These are phyloP conservation scores for Populus tomentosa DNA, from an alignment of 441 rosid genomes.

Conservation along the genomic window DNA sequence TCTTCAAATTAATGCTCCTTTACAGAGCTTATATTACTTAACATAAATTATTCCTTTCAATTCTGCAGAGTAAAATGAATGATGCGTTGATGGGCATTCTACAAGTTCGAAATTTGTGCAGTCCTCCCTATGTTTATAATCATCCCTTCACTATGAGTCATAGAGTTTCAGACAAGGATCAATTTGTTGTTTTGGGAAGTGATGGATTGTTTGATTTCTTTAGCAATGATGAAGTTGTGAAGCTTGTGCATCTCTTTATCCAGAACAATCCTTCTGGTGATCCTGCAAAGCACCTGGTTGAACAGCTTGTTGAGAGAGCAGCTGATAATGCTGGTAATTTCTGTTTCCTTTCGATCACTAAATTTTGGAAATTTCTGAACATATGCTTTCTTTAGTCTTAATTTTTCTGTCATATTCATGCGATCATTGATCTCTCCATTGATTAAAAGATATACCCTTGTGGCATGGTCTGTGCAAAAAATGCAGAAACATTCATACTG, in stretches of 20 bases:
- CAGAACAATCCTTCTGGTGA: slow-evolving; percentile 52
- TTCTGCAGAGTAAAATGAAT: slow-evolving; percentile 53
- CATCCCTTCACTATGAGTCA: slow-evolving; percentile 57
- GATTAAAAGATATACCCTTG: background rate
- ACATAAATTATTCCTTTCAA: background rate
- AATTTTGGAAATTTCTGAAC: background rate
- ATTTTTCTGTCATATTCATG: background rate
- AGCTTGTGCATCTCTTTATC: slow-evolving; percentile 45
- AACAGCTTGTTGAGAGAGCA: slow-evolving; percentile 60
- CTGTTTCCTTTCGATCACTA: background rate
- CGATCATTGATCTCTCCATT: background rate
- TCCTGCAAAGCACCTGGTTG: slow-evolving; percentile 70
- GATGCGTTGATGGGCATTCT: slow-evolving; percentile 82
- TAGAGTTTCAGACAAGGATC: slow-evolving; percentile 50
- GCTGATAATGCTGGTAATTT: slow-evolving; percentile 65
- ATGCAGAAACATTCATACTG: background rate
- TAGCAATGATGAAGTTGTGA: slow-evolving; percentile 60
- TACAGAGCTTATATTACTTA: background rate
- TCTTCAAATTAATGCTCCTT: background rate
- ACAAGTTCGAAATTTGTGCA: slow-evolving; percentile 56
- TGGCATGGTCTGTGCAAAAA: background rate
- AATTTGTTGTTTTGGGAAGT: slow-evolving; percentile 66
- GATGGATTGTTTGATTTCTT: slow-evolving; percentile 81
- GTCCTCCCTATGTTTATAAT: slow-evolving; percentile 69
- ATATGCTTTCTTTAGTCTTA: background rate